Evolutionary conservation across 2,329 filamentous ascomycete species (phyloP), one percentile per base, ranked within the genome.

Genomic region (Fusarium liriodendri): DNA sequence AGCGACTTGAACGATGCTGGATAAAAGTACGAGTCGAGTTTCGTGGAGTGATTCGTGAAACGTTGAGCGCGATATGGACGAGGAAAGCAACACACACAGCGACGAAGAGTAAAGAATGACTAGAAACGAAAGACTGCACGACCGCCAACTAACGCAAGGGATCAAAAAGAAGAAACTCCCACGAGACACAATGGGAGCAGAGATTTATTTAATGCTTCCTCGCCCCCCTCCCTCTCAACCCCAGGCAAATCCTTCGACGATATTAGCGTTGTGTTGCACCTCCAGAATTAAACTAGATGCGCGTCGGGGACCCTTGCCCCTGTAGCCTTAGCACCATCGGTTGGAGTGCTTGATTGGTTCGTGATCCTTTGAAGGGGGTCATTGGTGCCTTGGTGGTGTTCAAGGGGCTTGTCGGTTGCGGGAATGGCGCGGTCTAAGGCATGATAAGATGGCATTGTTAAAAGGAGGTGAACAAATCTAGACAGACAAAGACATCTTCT

Each of bases 301-400:
- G 25, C 20, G 42, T 50, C 32, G 22, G 42, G 29, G 60, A 37
- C 60, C 71, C 71, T 37, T 74, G 72, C 27, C 42, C 61, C 40
- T 29, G 60, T 27, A 5, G 20, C 42, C 27, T 62, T 71, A 65
- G 60, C 47, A 74, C 66, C 66, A 18, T 69, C 72, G 55, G 68
- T 66, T 40, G 16, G 18, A 45, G 35, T 9, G 37, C 52, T 37
- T 67, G 18, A 75, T 75, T 74, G 72, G 72, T 29, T 25, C 29
- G 16, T 47, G 57, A 38, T 29, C 68, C 42, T 10, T 55, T 42
- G 27, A 8, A 73, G 59, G 68, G 68, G 52, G 55, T 29, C 8
- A 16, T 40, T 33, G 35, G 63, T 72, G 60, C 50, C 40, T 61
- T 50, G 47, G 33, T 35, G n/a, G 22, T 45, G 25, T 57, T 42